A percentile compares a stretch with the other conserved stretches of the same genome.
phyloP scores from a whole-genome alignment of 2,329 filamentous ascomycete genomes.

The Arthrobotrys iridis region DNA sequence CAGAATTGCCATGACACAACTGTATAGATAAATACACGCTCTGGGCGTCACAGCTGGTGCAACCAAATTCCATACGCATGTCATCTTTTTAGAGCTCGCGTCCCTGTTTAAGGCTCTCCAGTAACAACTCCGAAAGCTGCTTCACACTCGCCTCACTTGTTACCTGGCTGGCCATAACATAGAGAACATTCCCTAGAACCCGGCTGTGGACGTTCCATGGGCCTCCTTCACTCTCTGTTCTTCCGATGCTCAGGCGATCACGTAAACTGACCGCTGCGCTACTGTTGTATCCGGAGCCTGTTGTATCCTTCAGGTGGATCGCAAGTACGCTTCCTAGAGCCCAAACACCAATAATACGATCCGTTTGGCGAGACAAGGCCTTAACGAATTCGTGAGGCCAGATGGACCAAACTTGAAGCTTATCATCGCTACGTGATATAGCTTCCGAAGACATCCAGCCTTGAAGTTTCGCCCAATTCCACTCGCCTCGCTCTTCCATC shows the following conservation, averaged over 20 bases:
- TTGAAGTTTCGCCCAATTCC: conserved; percentile 67
- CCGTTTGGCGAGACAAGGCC: neutral
- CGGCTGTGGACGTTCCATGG: conserved; percentile 8
- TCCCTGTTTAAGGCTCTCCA: no score
- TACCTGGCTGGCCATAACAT: no score
- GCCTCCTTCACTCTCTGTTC: neutral
- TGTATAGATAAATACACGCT: no score
- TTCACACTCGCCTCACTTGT: no score
- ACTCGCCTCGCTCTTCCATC: conserved; percentile 69
- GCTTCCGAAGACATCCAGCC: conserved; percentile 63
- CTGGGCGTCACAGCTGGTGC: no score
- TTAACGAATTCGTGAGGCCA: neutral
- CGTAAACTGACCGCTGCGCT: neutral
- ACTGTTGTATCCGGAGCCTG: neutral
- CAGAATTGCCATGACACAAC: no score
- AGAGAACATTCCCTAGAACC: no score
- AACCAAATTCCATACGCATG: no score
- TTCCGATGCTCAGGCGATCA: neutral
- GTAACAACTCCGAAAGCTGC: no score
- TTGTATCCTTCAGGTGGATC: conserved; percentile 63
- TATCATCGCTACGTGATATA: conserved; percentile 59
- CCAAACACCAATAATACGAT: conserved; percentile 72
- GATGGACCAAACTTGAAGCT: neutral
- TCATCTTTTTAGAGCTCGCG: no score
- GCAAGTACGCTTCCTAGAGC: conserved; percentile 79